Evolutionary conservation across 768 basidiomycete species (phyloP).

Genomic region (Leccinum arenicola): DNA sequence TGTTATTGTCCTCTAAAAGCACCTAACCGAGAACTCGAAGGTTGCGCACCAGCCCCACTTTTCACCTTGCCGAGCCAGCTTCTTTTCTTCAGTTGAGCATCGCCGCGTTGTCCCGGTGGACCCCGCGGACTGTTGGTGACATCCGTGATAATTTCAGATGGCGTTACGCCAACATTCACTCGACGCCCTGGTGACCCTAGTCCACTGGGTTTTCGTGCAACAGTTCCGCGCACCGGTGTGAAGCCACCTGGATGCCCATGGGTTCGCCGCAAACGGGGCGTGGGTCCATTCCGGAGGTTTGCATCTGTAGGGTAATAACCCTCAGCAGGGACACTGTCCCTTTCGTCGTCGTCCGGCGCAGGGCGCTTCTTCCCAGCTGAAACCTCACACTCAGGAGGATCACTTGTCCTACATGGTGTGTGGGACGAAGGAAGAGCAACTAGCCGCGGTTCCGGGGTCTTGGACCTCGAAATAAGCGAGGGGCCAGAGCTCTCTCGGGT

Average conservation of each 20-base stretch:
- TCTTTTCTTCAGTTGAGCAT: slow-evolving; percentile 43
- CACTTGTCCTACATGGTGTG: slow-evolving; percentile 44
- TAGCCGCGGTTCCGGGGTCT: slow-evolving; percentile 49
- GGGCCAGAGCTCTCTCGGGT: slow-evolving; percentile 40
- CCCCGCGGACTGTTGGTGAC: slow-evolving; percentile 65
- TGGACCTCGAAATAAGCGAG: slow-evolving; percentile 42
- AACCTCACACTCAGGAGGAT: slow-evolving; percentile 32
- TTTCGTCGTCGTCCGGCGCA: slow-evolving; percentile 76
- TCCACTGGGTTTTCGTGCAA: slow-evolving; percentile 30
- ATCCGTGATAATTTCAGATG: slow-evolving; percentile 43
- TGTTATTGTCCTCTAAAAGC: slow-evolving; percentile 26
- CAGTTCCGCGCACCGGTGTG: slow-evolving; percentile 62
- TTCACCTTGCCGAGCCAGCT: slow-evolving; percentile 75
- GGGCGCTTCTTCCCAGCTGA: slow-evolving; percentile 66
- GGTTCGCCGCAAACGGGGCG: slow-evolving; percentile 59
- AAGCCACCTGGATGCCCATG: slow-evolving; percentile 64
- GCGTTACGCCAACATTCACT: slow-evolving; percentile 38
- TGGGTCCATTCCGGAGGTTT: slow-evolving; percentile 40
- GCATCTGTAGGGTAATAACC: slow-evolving; percentile 50
- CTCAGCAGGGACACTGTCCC: slow-evolving; percentile 58
- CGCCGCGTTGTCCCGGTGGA: slow-evolving; percentile 18
- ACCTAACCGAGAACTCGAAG: slow-evolving; percentile 19
- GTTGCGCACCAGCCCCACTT: slow-evolving; percentile 32
- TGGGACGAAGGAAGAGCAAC: slow-evolving; percentile 35
- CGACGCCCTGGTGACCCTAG: slow-evolving; percentile 50